Conservation (phyloP, 495 filamentous ascomycete species). For the Podospora appendiculata region DNA sequence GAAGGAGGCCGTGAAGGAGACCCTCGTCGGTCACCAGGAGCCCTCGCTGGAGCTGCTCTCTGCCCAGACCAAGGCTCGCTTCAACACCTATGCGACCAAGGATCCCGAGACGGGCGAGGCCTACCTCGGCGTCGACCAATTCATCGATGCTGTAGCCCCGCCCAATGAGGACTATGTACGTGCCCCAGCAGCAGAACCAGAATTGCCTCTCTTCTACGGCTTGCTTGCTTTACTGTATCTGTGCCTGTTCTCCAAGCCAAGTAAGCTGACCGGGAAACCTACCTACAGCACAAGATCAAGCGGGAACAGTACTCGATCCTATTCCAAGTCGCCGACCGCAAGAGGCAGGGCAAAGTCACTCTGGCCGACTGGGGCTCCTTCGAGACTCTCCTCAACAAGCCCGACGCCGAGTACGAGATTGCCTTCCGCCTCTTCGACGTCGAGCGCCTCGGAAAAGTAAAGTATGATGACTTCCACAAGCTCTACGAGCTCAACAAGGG, state of each 20-base stretch:
- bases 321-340: conserved; percentile 80
- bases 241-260: conserved; percentile 8
- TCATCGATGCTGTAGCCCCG: conserved; percentile 85
- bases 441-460: conserved; percentile 71
- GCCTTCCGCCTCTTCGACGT: conserved; percentile 93
- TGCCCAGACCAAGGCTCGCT: conserved; percentile 59
- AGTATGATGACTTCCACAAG: conserved; percentile 75
- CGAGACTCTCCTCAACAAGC: conserved; percentile 85
- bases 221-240: neutral
- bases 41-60: conserved; percentile 43
- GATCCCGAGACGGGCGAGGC: conserved; percentile 68
- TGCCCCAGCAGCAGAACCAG: conserved; percentile 4
- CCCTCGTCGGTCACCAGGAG: conserved; percentile 58
- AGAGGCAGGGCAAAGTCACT: conserved; percentile 59
- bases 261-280: conserved; percentile 12
- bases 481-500: conserved; percentile 81
- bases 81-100: conserved; percentile 68
- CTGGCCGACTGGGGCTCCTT: conserved; percentile 86
- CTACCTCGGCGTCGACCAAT: conserved; percentile 75
- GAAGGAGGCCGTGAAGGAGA: conserved; percentile 70
- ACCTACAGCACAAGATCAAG: conserved; percentile 84
- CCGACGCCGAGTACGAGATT: conserved; percentile 98
- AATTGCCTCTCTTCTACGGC: neutral
- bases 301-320: conserved; percentile 90
- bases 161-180: conserved; percentile 84